Evolutionary conservation across 805 yeast species (phyloP).

Genomic region (Blastobotrys peoriensis): DNA sequence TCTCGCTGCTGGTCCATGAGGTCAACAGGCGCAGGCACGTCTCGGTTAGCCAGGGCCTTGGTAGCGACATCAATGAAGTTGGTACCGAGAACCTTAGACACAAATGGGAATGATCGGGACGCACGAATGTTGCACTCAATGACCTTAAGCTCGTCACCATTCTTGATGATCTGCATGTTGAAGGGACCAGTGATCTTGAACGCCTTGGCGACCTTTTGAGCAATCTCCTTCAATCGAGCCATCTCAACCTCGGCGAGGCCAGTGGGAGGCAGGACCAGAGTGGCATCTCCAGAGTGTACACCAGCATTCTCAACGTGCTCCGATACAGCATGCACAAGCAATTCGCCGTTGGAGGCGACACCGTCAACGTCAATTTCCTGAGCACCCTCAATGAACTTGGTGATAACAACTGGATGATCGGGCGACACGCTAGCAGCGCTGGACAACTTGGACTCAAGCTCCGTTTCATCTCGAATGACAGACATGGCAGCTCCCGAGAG

Average conservation of each 20-base stretch:
- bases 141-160: slow-evolving; percentile 72
- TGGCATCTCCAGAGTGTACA: slow-evolving; percentile 98
- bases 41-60: slow-evolving; percentile 65
- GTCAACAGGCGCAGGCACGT: slow-evolving; percentile 73
- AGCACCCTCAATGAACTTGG: slow-evolving; percentile 93
- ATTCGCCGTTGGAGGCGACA: slow-evolving; percentile 84
- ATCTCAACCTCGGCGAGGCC: slow-evolving; percentile 58
- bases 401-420: slow-evolving; percentile 95
- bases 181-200: slow-evolving; percentile 97
- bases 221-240: slow-evolving; percentile 73
- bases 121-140: slow-evolving; percentile 99
- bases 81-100: slow-evolving; percentile 90
- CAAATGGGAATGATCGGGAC: slow-evolving; percentile 98
- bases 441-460: slow-evolving; percentile 73
- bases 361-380: slow-evolving; percentile 97
- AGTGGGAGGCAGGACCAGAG: slow-evolving; percentile 90
- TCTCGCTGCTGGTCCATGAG: slow-evolving; percentile 70
- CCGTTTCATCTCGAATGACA: slow-evolving; percentile 72
- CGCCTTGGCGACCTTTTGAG: slow-evolving; percentile 89
- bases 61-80: slow-evolving; percentile 95
- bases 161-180: slow-evolving; percentile 92
- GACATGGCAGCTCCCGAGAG: slow-evolving; percentile 99
- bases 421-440: slow-evolving; percentile 89
- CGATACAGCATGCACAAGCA: slow-evolving; percentile 89
- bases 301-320: slow-evolving; percentile 99